A percentile compares a stretch with the other conserved stretches of the same genome.
These are phyloP conservation scores for Cytidiella melzeri DNA, from an alignment of 768 basidiomycete species.

Conservation along the genomic window DNA sequence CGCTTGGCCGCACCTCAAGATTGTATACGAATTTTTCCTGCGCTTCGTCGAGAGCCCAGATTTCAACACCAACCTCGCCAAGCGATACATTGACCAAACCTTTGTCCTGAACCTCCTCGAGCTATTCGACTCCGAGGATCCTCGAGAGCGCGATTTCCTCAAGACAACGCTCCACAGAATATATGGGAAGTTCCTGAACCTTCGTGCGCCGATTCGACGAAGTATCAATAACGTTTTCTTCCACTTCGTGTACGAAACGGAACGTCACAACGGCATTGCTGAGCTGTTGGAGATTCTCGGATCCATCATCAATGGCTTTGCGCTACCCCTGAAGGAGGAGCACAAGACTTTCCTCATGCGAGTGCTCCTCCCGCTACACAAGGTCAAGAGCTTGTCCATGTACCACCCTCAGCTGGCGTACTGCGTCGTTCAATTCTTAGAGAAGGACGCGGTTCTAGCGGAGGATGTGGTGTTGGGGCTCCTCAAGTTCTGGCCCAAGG, in stretches of 20 bases:
- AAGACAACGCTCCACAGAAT: slow-evolving; percentile 99
- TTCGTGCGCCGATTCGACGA: slow-evolving; percentile 96
- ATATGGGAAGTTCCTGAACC: slow-evolving; percentile 98
- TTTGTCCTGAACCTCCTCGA: slow-evolving; percentile 97
- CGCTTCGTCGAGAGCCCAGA: slow-evolving; percentile 97
- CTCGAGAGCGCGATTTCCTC: slow-evolving; percentile 96
- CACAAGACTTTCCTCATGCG: slow-evolving; percentile 97
- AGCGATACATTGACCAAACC: slow-evolving; percentile 92
- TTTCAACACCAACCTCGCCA: slow-evolving; percentile 97
- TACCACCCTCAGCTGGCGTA: slow-evolving; percentile 99
- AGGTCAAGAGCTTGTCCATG: slow-evolving; percentile 94
- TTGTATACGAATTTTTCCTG: slow-evolving; percentile 99
- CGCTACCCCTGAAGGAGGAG: slow-evolving; percentile 95
- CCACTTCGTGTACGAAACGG: slow-evolving; percentile 97
- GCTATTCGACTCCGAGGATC: slow-evolving; percentile 97
- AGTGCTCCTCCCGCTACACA: slow-evolving; percentile 92
- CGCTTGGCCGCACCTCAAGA: slow-evolving; percentile 98
- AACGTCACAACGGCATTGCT: slow-evolving; percentile 98
- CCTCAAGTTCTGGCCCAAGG: slow-evolving; percentile 98
- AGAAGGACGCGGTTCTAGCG: slow-evolving; percentile 88
- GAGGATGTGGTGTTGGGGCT: slow-evolving; percentile 96
- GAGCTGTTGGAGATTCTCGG: slow-evolving; percentile 97
- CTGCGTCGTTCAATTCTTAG: slow-evolving; percentile 97
- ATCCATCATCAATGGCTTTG: slow-evolving; percentile 99
- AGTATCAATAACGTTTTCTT: slow-evolving; percentile 99